A percentile compares a stretch with the other conserved stretches of the same genome.
phyloP scores from a whole-genome alignment of 2,329 filamentous ascomycete genomes.

The Xylariomycetidae sp. region DNA sequence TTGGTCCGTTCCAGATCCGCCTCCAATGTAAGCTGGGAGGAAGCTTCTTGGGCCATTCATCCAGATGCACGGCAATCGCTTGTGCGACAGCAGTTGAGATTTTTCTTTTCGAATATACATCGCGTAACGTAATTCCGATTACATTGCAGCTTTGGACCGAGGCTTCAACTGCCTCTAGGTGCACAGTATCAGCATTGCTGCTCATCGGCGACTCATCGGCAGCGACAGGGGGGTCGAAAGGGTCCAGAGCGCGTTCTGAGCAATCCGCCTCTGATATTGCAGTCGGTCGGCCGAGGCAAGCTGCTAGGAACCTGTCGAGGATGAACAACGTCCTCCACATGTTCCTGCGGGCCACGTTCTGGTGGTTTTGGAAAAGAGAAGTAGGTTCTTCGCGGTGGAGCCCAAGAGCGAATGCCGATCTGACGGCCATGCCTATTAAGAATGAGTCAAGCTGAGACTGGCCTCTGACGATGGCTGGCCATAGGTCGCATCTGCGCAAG shows the following conservation, averaged over 20 bases:
- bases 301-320: conserved; percentile 59
- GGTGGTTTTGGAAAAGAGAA: conserved; percentile 43
- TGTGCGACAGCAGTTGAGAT: conserved; percentile 54
- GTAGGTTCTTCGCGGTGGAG: conserved; percentile 58
- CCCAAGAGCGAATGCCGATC: conserved; percentile 58
- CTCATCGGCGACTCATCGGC: conserved; percentile 7
- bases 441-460: too few species aligned
- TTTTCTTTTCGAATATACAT: conserved; percentile 55
- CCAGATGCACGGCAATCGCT: conserved; percentile 50
- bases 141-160: conserved; percentile 53
- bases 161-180: conserved; percentile 41
- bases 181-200: conserved; percentile 17
- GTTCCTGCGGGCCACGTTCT: conserved; percentile 47
- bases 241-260: conserved; percentile 41
- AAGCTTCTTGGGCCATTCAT: conserved; percentile 45
- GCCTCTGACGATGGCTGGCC: too few species aligned
- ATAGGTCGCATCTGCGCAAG: not conserved
- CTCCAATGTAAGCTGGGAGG: conserved; percentile 46
- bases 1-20: conserved; percentile 37
- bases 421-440: conserved; percentile 55
- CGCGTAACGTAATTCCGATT: conserved; percentile 54
- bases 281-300: conserved; percentile 57
- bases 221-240: conserved; percentile 4
- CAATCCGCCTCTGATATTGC: conserved; percentile 61
- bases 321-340: conserved; percentile 63